These are phyloP conservation scores for Schizonepeta tenuifolia DNA, from an alignment of 257 asterid genomes.

Conservation along the genomic window DNA sequence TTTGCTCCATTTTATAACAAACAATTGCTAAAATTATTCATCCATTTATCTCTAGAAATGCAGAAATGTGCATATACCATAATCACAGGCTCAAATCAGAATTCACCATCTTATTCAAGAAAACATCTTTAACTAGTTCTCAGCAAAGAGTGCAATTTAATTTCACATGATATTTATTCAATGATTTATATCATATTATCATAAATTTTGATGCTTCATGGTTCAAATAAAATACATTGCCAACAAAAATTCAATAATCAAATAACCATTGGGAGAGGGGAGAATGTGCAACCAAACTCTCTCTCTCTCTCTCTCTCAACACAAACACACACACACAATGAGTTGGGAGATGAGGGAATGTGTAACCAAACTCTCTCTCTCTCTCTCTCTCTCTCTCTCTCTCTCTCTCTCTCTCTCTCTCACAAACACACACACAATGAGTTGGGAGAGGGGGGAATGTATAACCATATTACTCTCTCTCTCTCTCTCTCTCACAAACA, in stretches of 20 bases:
- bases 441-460: neutral
- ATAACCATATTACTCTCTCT: too few species aligned
- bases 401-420: conserved; percentile 5
- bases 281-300: too few species aligned
- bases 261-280: neutral
- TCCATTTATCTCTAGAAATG: neutral
- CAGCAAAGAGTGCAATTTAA: neutral
- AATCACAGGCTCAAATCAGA: neutral
- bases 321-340: too few species aligned
- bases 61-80: neutral
- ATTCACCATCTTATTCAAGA: neutral
- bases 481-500: neutral
- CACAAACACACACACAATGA: too few species aligned
- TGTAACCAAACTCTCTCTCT: neutral
- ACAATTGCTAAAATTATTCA: neutral
- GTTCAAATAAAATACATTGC: neutral
- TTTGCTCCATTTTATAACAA: neutral
- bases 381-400: neutral
- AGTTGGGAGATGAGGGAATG: neutral
- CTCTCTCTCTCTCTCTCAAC: neutral
- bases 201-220: neutral
- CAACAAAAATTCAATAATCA: neutral
- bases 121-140: conserved; percentile 15
- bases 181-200: neutral
- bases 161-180: neutral